A percentile compares a stretch with the other conserved stretches of the same genome.
These are phyloP conservation scores for Penicillium sp. DNA, from an alignment of 2,329 filamentous ascomycete species.

Conservation along the genomic window DNA sequence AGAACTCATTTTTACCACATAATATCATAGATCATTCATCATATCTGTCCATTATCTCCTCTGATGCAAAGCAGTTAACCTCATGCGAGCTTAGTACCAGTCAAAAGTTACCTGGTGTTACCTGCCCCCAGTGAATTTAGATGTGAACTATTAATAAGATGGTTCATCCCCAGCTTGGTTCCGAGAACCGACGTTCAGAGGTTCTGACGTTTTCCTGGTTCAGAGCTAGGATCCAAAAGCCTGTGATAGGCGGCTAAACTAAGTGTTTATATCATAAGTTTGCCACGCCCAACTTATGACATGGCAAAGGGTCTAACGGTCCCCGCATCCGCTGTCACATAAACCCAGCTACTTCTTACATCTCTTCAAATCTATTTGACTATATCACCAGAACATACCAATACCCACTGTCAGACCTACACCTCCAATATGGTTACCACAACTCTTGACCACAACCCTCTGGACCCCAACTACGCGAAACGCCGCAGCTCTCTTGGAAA, in stretches of 20 bases:
- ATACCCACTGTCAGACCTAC: not conserved
- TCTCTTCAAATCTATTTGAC: not conserved
- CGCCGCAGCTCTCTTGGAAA: slow-evolving; percentile 13
- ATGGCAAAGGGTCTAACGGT: slow-evolving; percentile 5
- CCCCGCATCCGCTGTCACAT: slow-evolving; percentile 13
- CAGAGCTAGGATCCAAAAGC: not conserved
- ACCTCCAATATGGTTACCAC: slow-evolving; percentile 18
- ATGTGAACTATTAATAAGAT: no score
- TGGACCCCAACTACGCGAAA: slow-evolving; percentile 20
- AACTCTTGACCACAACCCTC: slow-evolving; percentile 18
- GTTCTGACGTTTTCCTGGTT: not conserved
- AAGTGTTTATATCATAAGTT: slow-evolving; percentile 23
- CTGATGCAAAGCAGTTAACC: no score
- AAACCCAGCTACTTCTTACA: not conserved
- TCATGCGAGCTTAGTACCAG: no score
- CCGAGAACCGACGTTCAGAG: not conserved
- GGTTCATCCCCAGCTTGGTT: no score
- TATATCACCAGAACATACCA: not conserved
- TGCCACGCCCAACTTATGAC: slow-evolving; percentile 14
- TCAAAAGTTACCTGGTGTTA: no score
- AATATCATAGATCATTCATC: no score
- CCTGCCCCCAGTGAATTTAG: no score
- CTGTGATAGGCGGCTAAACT: not conserved
- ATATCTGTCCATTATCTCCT: no score
- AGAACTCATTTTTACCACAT: no score